Conservation (phyloP, 306 rosid genomes). For the Vachellia pachyceras region DNA sequence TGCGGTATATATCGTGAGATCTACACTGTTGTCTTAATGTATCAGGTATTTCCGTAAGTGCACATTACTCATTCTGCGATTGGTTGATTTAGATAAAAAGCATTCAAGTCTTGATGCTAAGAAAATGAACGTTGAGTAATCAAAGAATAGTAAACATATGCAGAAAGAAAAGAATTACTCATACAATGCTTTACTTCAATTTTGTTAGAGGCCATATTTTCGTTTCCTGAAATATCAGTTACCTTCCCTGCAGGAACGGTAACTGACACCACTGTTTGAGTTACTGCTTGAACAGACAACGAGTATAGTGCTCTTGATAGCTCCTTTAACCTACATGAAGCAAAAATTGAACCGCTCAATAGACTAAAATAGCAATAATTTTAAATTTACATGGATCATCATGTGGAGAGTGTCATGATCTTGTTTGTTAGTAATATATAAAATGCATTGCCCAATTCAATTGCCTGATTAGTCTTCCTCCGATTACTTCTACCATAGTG, state of each 20-base stretch:
- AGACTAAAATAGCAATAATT: neutral
- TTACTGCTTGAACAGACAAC: constrained; percentile 49
- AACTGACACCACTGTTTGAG: constrained; percentile 55
- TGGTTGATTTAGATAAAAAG: neutral
- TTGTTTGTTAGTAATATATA: constrained; percentile 12
- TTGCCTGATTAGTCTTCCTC: constrained; percentile 73
- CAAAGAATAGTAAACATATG: neutral
- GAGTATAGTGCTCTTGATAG: constrained; percentile 75
- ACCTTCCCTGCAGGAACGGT: constrained; percentile 64
- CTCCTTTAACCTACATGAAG: constrained; percentile 55
- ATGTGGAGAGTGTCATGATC: neutral
- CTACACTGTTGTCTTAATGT: neutral
- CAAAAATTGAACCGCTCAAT: constrained; percentile 6
- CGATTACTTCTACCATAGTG: constrained; percentile 54
- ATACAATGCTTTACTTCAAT: constrained; percentile 64
- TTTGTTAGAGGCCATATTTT: constrained; percentile 68
- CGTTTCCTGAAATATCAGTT: constrained; percentile 74
- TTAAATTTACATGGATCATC: neutral
- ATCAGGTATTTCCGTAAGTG: neutral
- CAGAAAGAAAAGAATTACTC: constrained; percentile 39
- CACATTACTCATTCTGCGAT: neutral
- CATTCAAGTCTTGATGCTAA: constrained; percentile 15
- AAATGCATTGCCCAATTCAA: constrained; percentile 38
- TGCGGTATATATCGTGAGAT: neutral
- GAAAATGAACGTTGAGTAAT: constrained; percentile 5